Conservation (phyloP, 2,329 filamentous ascomycete genomes). For the Diplodia intermedia region DNA sequence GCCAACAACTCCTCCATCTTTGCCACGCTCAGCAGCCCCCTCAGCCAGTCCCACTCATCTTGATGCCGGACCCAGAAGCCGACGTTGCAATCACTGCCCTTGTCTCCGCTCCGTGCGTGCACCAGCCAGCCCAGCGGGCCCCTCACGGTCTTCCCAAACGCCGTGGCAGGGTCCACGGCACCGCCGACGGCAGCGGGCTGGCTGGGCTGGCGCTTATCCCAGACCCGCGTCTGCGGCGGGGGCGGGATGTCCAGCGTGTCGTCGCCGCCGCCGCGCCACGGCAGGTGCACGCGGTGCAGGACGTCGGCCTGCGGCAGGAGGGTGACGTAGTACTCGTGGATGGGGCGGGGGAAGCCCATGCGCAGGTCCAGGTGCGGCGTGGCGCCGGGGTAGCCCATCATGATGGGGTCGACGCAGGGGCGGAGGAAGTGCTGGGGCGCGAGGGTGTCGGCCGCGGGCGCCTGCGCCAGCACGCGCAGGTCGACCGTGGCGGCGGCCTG, state of each 20-base stretch:
- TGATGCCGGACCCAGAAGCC: conserved; percentile 47
- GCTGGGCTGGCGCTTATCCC: conserved; percentile 46
- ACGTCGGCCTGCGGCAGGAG: conserved; percentile 41
- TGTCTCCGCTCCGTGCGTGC: conserved; percentile 46
- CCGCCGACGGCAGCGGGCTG: conserved; percentile 34
- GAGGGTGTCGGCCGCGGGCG: conserved; percentile 46
- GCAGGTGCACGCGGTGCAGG: conserved; percentile 40
- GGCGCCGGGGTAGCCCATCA: conserved; percentile 54
- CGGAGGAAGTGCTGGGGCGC: conserved; percentile 49
- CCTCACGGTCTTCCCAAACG: conserved; percentile 47
- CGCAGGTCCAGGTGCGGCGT: conserved; percentile 50
- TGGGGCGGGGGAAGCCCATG: conserved; percentile 50
- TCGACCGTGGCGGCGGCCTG: conserved; percentile 59
- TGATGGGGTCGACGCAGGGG: conserved; percentile 52
- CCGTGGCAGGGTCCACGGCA: conserved; percentile 32
- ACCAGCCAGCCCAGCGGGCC: conserved; percentile 49
- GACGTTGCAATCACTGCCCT: conserved; percentile 47
- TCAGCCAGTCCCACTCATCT: conserved; percentile 46
- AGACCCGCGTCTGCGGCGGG: conserved; percentile 43
- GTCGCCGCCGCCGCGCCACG: conserved; percentile 41
- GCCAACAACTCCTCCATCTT: conserved; percentile 42
- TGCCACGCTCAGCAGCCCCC: conserved; percentile 39
- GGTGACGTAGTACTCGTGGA: conserved; percentile 54
- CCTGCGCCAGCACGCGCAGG: conserved; percentile 57
- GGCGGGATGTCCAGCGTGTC: conserved; percentile 43